Percentiles rank a stretch among this genome's conserved stretches.
phyloP scores from a whole-genome alignment of 106 monocot genomes.

The Hemerocallis citrina region DNA sequence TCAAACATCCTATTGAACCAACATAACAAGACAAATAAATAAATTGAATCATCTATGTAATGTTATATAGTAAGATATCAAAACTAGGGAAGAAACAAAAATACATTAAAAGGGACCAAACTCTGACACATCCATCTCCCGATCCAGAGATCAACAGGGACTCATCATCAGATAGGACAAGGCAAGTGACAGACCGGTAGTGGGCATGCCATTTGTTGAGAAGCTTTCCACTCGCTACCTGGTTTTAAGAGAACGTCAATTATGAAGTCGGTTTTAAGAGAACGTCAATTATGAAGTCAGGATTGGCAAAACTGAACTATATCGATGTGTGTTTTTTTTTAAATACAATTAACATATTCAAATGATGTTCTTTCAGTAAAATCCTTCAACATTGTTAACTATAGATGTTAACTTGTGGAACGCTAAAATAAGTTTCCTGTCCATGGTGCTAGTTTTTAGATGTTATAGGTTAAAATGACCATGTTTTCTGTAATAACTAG shows the following conservation, averaged over 20 bases:
- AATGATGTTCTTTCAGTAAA: not conserved
- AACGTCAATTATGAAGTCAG: not conserved
- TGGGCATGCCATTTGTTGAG: slow-evolving; percentile 77
- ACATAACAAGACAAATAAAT: slow-evolving; percentile 11
- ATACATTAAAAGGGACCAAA: slow-evolving; percentile 79
- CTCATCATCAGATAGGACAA: slow-evolving; percentile 61
- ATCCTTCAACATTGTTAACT: not conserved
- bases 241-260: not conserved
- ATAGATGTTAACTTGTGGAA: too few relatives aligned
- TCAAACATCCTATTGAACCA: slow-evolving; percentile 57
- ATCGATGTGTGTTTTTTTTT: not conserved
- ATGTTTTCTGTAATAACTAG: too few relatives aligned
- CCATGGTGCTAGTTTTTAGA: too few relatives aligned
- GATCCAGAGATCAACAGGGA: slow-evolving; percentile 80
- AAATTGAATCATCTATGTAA: not conserved
- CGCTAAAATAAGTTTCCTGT: too few relatives aligned
- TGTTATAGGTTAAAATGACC: too few relatives aligned
- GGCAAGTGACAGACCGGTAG: slow-evolving; percentile 71
- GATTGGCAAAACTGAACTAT: not conserved
- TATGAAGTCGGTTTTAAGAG: too few relatives aligned
- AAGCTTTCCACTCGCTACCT: slow-evolving; percentile 78
- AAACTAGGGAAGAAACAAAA: not conserved
- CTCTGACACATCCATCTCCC: slow-evolving; percentile 70
- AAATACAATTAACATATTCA: not conserved
- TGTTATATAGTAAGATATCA: too few relatives aligned